Evolutionary conservation across 305 asterid genomes (phyloP), one percentile per base, ranked within the genome.

Genomic region (Fraxinus sp.): DNA sequence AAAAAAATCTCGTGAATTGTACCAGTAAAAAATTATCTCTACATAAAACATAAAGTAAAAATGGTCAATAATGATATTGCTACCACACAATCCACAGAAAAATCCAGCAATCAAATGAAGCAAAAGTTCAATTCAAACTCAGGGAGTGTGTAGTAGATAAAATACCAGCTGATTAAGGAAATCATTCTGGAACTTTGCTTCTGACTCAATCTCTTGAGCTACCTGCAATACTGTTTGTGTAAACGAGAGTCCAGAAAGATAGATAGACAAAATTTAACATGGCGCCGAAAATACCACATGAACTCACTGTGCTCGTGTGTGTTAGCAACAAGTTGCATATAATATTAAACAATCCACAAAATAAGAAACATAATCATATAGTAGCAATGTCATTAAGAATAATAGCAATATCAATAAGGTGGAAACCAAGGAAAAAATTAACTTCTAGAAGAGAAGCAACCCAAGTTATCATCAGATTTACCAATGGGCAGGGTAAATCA

Each of bases 81-180:
- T 46, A 46, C 55, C 55, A 64, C 73, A 9, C 32, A 64, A 24
- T 24, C 35, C 35, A 64, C 13, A 0, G n/a, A 9, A 24, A 64
- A 66, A 24, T 64, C 71, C 68, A 82, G 73, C 28, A 78, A 64
- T 33, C 66, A 68, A 2, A 8, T 18, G 16, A 64, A 64, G 16
- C 28, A 64, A 64, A 22, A 20, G 35, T 52, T 84, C 76, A 13
- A 75, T 20, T 35, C 30, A 59, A 46, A 81, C 70, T 28, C 84
- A 68, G 13, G n/a, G 71, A 79, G 74, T 39, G 62, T 13, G 74
- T 57, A 26, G 64, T 70, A 70, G 68, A 62, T 10, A 57, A 84
- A 91, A 80, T 93, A 95, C 98, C 98, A 95, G 90, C 90, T 95
- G 97, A 89, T 89, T 91, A 87, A 95, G 89, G 86, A 95, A 91